Base-by-base conservation (phyloP, 2,329 filamentous ascomycete species). In the Hymenoscyphus linearis region DNA sequence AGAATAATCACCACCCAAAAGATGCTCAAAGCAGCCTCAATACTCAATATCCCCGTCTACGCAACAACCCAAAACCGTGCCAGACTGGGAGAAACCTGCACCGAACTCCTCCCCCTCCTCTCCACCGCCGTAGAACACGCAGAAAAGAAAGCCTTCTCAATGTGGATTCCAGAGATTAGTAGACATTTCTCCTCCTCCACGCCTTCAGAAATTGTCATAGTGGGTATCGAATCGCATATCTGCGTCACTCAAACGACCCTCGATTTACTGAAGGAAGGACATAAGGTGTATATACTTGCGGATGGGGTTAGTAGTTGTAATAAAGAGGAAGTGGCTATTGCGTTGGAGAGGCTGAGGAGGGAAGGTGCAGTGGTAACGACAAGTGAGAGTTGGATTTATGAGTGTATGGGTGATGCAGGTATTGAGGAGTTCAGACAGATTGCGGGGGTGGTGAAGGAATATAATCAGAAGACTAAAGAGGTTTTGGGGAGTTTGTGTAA, bases 221-320 rank as follows among this genome's bases (percentile, higher is more conserved):
- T 96, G 16, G 93, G 93, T 40, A 96, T 98, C 72, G 93, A 98
- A 77, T 85, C 85, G 47, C 93, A 98, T 76, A 95, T 98, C 73
- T 98, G 93, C 79, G 86, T 98, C 34, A 93, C 91, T 63, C 93
- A 98, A 80, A 97, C 93, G 50, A 85, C 90, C 16, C 80, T 97
- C 50, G 93, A 97, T 77, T 78, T 96, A 55, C 78, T 95, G 52
- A 78, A 80, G 25, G 81, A 82, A 1, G 92, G 92, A 0, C 90
- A 96, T 75, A 79, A 80, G 58, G 93, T 97, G 6, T 96, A 96
- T 74, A 79, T 98, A 44, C 80, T 97, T 35, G 91, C 92, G 58
- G 93, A 98, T 75, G 93, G 86, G 35, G 93, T 98, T 50, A 93
- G 89, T 71, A 93, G 89, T 76, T 91, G 90, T 74, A 96, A 97